Evolutionary conservation across 2,329 filamentous ascomycete species (phyloP).

Genomic region (Calonectria henricotiae): DNA sequence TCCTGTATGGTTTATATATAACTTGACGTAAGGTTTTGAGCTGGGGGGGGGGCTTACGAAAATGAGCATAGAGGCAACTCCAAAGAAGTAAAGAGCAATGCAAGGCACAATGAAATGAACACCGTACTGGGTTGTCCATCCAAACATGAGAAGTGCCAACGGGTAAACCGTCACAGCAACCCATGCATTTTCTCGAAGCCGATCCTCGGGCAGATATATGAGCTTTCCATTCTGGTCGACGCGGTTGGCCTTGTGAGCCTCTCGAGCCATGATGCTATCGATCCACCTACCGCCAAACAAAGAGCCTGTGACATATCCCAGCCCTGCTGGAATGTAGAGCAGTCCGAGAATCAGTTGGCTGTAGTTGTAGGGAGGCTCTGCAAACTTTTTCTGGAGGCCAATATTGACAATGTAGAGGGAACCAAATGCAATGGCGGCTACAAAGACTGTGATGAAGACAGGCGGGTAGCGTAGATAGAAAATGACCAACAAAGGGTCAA

Average conservation of each 20-base stretch:
- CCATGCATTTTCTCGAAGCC: slow-evolving; percentile 88
- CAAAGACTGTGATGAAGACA: slow-evolving; percentile 81
- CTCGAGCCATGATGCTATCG: slow-evolving; percentile 84
- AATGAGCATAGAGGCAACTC: slow-evolving; percentile 84
- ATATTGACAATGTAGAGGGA: slow-evolving; percentile 85
- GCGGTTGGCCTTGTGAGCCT: slow-evolving; percentile 79
- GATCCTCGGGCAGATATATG: slow-evolving; percentile 82
- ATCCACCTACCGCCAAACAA: slow-evolving; percentile 84
- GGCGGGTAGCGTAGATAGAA: slow-evolving; percentile 81
- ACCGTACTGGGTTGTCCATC: slow-evolving; percentile 80
- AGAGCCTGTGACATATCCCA: slow-evolving; percentile 81
- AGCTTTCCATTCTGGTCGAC: slow-evolving; percentile 79
- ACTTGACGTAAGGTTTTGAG: neutral
- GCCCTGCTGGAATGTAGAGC: slow-evolving; percentile 82
- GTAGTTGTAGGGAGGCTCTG: slow-evolving; percentile 78
- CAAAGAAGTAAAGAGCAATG: slow-evolving; percentile 82
- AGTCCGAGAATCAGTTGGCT: slow-evolving; percentile 79
- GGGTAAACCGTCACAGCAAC: slow-evolving; percentile 81
- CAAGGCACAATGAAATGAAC: slow-evolving; percentile 76
- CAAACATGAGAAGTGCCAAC: slow-evolving; percentile 80
- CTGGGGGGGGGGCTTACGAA: slow-evolving; percentile 67
- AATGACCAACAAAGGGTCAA: slow-evolving; percentile 82
- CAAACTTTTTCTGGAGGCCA: slow-evolving; percentile 81
- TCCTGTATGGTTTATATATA: neutral
- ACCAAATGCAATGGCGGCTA: slow-evolving; percentile 83